These are phyloP conservation scores for Lindgomyces ingoldianus DNA, from an alignment of 495 filamentous ascomycete genomes.

Conservation along the genomic window DNA sequence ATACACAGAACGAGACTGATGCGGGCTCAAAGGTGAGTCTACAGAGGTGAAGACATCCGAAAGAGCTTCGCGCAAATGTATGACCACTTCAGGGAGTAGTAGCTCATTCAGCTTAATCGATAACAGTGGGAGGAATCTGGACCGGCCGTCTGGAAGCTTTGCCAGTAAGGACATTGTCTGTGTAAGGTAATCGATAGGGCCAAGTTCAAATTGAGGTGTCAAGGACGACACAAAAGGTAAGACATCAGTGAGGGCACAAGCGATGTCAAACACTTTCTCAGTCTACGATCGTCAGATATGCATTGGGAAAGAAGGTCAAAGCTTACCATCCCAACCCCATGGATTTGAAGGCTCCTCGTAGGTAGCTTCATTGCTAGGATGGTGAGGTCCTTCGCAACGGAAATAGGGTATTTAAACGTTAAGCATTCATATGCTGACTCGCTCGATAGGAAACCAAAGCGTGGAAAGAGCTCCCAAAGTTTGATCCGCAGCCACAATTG, in stretches of 20 bases:
- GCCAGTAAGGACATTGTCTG: conserved; percentile 1
- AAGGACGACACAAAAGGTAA: conserved; percentile 11
- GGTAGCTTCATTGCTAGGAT: conserved; percentile 20
- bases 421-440: conserved; percentile 23
- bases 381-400: conserved; percentile 12
- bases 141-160: conserved; percentile 11
- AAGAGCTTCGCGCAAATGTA: neutral
- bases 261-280: conserved; percentile 28
- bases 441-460: conserved; percentile 26
- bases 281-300: neutral
- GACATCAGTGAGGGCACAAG: conserved; percentile 25
- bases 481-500: conserved; percentile 29
- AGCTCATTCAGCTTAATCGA: conserved; percentile 20
- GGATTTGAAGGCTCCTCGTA: conserved; percentile 16
- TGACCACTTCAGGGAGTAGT: conserved; percentile 10
- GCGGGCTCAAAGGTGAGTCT: conserved; percentile 6
- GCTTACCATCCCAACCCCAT: conserved; percentile 25
- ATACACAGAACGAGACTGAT: conserved; percentile 2
- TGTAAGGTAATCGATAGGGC: conserved; percentile 8
- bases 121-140: conserved; percentile 19
- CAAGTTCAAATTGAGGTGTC: conserved; percentile 8
- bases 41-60: neutral
- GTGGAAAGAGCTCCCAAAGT: conserved; percentile 30
- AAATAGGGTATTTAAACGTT: conserved; percentile 23
- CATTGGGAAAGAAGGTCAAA: neutral